These are phyloP conservation scores for Pythium guiyangense DNA, from an alignment of 352 stramenopile genomes.

Conservation along the genomic window DNA sequence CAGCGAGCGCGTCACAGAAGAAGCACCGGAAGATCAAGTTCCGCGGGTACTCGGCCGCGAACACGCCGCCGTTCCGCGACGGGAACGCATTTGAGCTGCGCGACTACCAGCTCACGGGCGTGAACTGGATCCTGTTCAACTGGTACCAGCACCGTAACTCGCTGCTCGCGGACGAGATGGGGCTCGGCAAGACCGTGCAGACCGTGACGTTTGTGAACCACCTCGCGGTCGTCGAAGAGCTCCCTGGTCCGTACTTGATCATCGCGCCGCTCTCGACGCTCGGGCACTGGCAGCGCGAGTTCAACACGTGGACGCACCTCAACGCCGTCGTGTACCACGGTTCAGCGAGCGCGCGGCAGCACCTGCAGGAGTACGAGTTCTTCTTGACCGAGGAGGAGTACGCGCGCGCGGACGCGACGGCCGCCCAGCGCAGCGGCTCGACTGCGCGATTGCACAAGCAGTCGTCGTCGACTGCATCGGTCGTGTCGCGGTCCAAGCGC, in stretches of 20 bases:
- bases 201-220: conserved; percentile 95
- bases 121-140: conserved; percentile 99
- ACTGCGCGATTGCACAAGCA: background rate
- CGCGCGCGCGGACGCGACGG: conserved; percentile 26
- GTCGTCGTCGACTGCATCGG: background rate
- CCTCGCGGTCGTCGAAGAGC: conserved; percentile 92
- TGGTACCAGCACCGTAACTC: conserved; percentile 97
- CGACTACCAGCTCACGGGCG: conserved; percentile 98
- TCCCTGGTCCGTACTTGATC: conserved; percentile 95
- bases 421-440: conserved; percentile 7
- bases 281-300: conserved; percentile 96
- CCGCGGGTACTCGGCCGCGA: conserved; percentile 57
- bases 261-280: conserved; percentile 97
- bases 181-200: conserved; percentile 94
- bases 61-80: conserved; percentile 52
- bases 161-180: conserved; percentile 99
- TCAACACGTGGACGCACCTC: conserved; percentile 95
- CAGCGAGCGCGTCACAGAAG: conserved; percentile 8
- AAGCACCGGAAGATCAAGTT: conserved; percentile 69
- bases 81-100: conserved; percentile 83
- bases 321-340: conserved; percentile 99
- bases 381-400: conserved; percentile 62
- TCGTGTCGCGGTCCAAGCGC: conserved; percentile 28
- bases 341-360: conserved; percentile 78
- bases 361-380: conserved; percentile 96